Conservation (phyloP, 306 rosid species). For the Medicago truncatula region MtrunA17r5.0-ANR NC_053049.1:24663001-24663500, state of each 20-base stretch:
- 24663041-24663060: too few species aligned
- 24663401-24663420: constrained; percentile 74
- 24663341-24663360: constrained; percentile 22
- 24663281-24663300: background rate
- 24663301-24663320: constrained; percentile 9
- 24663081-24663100: background rate
- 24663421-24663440: constrained; percentile 72
- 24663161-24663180: constrained; percentile 36
- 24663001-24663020: too few species aligned
- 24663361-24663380: constrained; percentile 74
- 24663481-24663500: constrained; percentile 87
- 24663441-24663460: constrained; percentile 73
- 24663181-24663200: background rate
- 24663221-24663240: constrained; percentile 15
- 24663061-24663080: too few species aligned
- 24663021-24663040: too few species aligned
- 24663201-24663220: constrained; percentile 7
- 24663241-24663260: constrained; percentile 19
- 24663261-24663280: background rate
- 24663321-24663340: background rate
- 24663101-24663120: constrained; percentile 21
- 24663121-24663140: constrained; percentile 21
- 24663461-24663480: constrained; percentile 70
- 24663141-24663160: constrained; percentile 9
- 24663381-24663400: constrained; percentile 73